Percentiles rank a stretch among this genome's conserved stretches.
phyloP scores from a whole-genome alignment of 257 asterid species.

The Prunella vulgaris region DNA sequence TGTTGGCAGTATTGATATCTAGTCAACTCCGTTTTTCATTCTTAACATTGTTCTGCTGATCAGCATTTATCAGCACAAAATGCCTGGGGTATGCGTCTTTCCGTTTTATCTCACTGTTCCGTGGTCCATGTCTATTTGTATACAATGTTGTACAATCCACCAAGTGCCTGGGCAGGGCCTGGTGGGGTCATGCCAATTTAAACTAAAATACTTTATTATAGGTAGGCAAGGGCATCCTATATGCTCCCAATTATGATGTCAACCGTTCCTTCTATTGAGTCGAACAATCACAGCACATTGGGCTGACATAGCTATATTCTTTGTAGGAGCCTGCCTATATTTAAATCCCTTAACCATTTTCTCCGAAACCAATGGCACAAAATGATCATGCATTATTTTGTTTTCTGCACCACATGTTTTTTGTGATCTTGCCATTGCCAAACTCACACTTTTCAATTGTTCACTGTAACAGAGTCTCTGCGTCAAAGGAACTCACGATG shows the following conservation, averaged over 20 bases:
- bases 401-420: neutral
- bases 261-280: neutral
- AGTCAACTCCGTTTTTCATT: conserved; percentile 1
- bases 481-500: conserved; percentile 29
- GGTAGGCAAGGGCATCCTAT: neutral
- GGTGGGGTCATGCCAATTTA: neutral
- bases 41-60: neutral
- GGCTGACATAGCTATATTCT: neutral
- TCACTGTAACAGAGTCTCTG: conserved; percentile 35
- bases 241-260: neutral
- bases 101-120: neutral
- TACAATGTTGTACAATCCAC: neutral
- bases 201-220: too few species aligned
- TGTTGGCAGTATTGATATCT: neutral
- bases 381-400: neutral
- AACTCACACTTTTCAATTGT: neutral
- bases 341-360: neutral
- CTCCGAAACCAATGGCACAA: neutral
- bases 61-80: neutral
- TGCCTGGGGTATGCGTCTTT: neutral
- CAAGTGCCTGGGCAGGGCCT: neutral
- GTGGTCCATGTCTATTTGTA: neutral
- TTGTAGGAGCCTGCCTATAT: neutral
- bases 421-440: neutral
- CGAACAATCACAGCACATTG: neutral